Evolutionary conservation across 164 flowering plant genomes (phyloP), one percentile per base, ranked within the genome.

Genomic region (Amborella trichopoda): DNA sequence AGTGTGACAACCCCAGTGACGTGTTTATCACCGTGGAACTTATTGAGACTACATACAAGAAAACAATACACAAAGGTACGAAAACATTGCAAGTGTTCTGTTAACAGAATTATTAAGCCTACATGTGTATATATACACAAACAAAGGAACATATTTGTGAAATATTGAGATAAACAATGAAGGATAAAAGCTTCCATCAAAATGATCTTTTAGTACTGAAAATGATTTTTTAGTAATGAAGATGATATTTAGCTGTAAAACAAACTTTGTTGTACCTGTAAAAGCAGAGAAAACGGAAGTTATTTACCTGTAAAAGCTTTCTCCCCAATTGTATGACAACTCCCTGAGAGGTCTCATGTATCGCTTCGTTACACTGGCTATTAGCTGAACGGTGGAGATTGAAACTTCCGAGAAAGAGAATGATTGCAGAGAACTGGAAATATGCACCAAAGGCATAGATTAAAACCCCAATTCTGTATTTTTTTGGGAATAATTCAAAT

Each of bases 221-320:
- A 41, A 20, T 1, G 12, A 41, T 12, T 5, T 41, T 1, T 41
- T 13, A 19, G 5, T 1, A 41, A 14, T n/a, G 24, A 13, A 1
- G 22, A 13, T 17, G 16, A n/a, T 32, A n/a, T 24, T 14, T 23
- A 4, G n/a, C 30, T 3, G 11, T 23, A 21, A n/a, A 22, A 11
- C 26, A 4, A 6, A 23, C 4, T 3, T 12, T 26, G 10, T 1
- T 26, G 2, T 46, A 5, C 6, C 19, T 27, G 2, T 14, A 17
- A 13, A 26, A 46, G 9, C 14, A 24, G 48, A 6, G 21, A 19
- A 2, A 41, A n/a, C 44, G 23, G 1, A 41, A 13, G 26, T 4
- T 16, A 8, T 28, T 28, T 68, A 70, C 85, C 79, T 76, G 71
- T 54, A 81, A 63, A 60, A 81, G 77, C 56, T 58, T 66, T 63